These are phyloP conservation scores for Taiozyma sp. DNA, from an alignment of 1,139 yeast species.

Conservation along the genomic window DNA sequence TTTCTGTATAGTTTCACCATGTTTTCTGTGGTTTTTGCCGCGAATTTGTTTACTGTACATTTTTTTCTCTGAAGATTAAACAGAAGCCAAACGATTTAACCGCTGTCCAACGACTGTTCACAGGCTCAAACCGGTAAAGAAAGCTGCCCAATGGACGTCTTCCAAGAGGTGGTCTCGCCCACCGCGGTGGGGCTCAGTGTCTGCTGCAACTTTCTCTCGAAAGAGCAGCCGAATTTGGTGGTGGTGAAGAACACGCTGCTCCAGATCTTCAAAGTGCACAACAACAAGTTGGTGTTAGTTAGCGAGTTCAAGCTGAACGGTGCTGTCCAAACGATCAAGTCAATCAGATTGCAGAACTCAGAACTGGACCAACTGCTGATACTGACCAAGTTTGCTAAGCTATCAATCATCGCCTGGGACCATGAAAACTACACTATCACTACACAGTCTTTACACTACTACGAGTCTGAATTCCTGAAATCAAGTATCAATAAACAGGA, in stretches of 20 bases:
- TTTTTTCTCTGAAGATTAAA: no score
- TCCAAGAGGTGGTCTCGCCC: conserved; percentile 33
- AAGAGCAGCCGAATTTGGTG: conserved; percentile 48
- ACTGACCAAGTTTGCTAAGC: conserved; percentile 71
- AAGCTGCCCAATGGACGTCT: neutral
- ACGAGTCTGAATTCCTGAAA: conserved; percentile 52
- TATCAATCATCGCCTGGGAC: conserved; percentile 77
- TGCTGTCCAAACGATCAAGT: conserved; percentile 52
- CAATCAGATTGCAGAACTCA: conserved; percentile 48
- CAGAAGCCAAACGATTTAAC: no score
- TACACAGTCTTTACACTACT: conserved; percentile 82
- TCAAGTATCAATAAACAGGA: conserved; percentile 45
- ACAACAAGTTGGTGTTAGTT: conserved; percentile 45
- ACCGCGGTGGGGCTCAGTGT: conserved; percentile 64
- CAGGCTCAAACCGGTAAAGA: neutral
- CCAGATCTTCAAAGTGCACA: conserved; percentile 53
- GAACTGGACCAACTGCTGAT: conserved; percentile 60
- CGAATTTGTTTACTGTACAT: no score
- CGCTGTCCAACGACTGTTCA: no score
- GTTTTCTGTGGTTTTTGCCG: no score
- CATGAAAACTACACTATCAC: conserved; percentile 42
- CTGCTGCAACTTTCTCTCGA: conserved; percentile 57
- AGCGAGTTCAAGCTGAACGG: conserved; percentile 75
- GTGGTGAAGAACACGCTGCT: conserved; percentile 71
- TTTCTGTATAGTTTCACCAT: no score